Evolutionary conservation across 106 monocot genomes (phyloP), one percentile per base, ranked within the genome.

Genomic region (Dactylorhiza incarnata): DNA sequence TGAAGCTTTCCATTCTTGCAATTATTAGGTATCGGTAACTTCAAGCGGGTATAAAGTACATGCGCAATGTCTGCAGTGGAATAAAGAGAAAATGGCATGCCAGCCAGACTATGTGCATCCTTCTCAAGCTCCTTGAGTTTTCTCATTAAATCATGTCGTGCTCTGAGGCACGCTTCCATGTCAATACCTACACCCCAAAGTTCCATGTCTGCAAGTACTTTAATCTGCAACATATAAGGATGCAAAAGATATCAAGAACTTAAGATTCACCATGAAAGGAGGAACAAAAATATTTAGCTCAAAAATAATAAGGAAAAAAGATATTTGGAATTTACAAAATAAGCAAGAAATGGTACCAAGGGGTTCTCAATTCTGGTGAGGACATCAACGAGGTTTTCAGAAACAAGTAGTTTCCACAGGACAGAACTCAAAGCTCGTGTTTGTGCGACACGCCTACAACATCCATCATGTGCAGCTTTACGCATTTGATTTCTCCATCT

Each of bases 401-500:
- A 86, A 56, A 78, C 53, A 77, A 99, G 79, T 14, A 91, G 76
- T 75, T 91, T 91, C 89, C 85, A 87, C 65, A 94, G 68, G 81
- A 85, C 84, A 91, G 81, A 85, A 71, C 74, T 45, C 63, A 99
- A 72, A 79, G 91, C 94, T 14, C 94, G 89, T 69, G 69, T 80
- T 79, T 88, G 94, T 46, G 97, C 91, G 78, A 84, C 93, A 65
- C 94, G 87, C n/a, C 87, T 82, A 53, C 97, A 99, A 71, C 97
- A 99, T 55, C 97, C 97, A 91, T 91, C 88, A 79, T 91, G 91
- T 79, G 97, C 97, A 79, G 85, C 91, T 76, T 85, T 89, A 68
- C 74, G 94, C 94, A 91, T 99, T 76, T 94, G 97, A 88, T 88
- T 99, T 86, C 81, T 87, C 97, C 94, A 94, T 55, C 91, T 82